phyloP scores from a whole-genome alignment of 345 rosid genomes.

The Aurinia saxatilis region DNA sequence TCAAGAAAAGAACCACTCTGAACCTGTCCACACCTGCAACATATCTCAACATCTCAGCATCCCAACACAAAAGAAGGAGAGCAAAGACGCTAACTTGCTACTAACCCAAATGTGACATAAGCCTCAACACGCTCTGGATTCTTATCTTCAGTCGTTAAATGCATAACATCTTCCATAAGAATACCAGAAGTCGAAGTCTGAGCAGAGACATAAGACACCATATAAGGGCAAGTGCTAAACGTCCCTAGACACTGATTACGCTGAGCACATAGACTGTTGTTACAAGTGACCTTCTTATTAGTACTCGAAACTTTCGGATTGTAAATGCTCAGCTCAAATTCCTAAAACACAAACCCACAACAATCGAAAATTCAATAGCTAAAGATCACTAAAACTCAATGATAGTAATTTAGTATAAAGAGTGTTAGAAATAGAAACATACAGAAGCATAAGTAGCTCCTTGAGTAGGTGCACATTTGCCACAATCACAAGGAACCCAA shows the following conservation, averaged over 20 bases:
- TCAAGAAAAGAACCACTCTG: constrained; percentile 89
- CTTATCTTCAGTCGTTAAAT: constrained; percentile 46
- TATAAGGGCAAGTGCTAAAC: constrained; percentile 69
- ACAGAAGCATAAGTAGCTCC: constrained; percentile 58
- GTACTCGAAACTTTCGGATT: constrained; percentile 63
- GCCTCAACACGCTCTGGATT: constrained; percentile 45
- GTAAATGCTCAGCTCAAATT: constrained; percentile 62
- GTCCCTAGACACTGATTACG: constrained; percentile 59
- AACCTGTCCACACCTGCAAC: constrained; percentile 92
- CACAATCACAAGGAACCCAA: constrained; percentile 92
- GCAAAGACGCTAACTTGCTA: constrained; percentile 5
- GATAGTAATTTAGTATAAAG: too few relatives aligned
- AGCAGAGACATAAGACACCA: constrained; percentile 72
- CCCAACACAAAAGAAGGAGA: not conserved
- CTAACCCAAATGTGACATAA: constrained; percentile 69
- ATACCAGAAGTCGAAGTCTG: constrained; percentile 80
- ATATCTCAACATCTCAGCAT: constrained; percentile 31
- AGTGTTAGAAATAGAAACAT: not conserved
- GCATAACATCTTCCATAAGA: constrained; percentile 76
- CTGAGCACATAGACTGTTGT: constrained; percentile 53
- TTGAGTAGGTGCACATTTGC: constrained; percentile 59
- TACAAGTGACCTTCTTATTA: constrained; percentile 68
- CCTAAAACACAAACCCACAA: constrained; percentile 36
- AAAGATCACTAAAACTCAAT: too few relatives aligned
- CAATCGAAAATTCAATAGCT: too few relatives aligned